These are phyloP conservation scores for Ophiosphaerella herpotricha DNA, from an alignment of 2,329 filamentous ascomycete genomes.

Conservation along the genomic window DNA sequence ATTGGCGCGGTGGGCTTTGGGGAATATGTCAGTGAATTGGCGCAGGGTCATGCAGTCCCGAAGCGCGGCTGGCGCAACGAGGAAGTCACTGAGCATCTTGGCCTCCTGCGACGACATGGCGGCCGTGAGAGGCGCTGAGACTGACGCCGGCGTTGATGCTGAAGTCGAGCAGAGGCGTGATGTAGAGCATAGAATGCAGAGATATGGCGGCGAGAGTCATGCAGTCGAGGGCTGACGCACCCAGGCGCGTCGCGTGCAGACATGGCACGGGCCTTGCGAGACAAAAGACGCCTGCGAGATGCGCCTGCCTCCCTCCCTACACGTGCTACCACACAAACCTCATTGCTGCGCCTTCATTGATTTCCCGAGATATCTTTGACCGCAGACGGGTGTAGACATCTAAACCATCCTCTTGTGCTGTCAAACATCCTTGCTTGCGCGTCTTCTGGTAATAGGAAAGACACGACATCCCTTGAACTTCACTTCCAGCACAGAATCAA, in stretches of 20 bases:
- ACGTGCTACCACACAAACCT: conserved; percentile 10
- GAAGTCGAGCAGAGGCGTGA: too few species aligned
- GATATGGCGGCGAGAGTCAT: background rate
- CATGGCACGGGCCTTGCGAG: conserved; percentile 11
- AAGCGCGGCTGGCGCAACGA: conserved; percentile 75
- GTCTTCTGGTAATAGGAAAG: conserved; percentile 14
- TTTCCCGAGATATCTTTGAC: too few species aligned
- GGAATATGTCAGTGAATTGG: conserved; percentile 78
- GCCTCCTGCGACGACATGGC: conserved; percentile 74
- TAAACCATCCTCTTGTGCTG: background rate
- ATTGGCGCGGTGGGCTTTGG: conserved; percentile 66
- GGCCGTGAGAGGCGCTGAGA: conserved; percentile 1
- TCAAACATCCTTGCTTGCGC: background rate
- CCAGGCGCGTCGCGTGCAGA: conserved; percentile 29
- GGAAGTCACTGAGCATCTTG: conserved; percentile 75
- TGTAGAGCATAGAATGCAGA: too few species aligned
- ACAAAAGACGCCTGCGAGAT: conserved; percentile 23
- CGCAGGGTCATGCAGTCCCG: conserved; percentile 73
- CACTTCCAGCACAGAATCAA: conserved; percentile 13
- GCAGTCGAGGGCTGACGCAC: conserved; percentile 2
- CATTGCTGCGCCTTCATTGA: conserved; percentile 3
- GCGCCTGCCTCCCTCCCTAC: conserved; percentile 2
- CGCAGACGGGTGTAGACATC: too few species aligned
- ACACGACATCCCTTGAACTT: conserved; percentile 15
- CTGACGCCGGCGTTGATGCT: background rate